phyloP scores from a whole-genome alignment of 768 basidiomycete species.

The Tylopilus sp. region DNA sequence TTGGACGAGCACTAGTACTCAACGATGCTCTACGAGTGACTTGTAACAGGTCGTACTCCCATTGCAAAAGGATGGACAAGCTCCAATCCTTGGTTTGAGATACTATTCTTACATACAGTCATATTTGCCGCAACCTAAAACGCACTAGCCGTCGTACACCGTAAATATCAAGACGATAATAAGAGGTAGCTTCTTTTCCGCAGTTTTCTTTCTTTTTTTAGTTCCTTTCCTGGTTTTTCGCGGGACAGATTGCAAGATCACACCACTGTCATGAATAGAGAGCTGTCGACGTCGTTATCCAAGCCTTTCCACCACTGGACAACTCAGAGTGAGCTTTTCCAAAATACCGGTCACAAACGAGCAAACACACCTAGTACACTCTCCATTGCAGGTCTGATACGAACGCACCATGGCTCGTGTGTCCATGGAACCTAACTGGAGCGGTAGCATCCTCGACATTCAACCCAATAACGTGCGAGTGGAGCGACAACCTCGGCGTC shows the following conservation, averaged over 20 bases:
- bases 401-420: neutral
- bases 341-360: neutral
- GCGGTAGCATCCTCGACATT: neutral
- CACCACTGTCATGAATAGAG: neutral
- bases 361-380: neutral
- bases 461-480: conserved; percentile 7
- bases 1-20: too few relatives aligned
- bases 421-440: neutral
- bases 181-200: too few relatives aligned
- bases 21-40: too few relatives aligned
- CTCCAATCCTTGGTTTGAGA: too few relatives aligned
- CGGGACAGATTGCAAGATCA: neutral
- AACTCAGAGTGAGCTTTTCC: neutral
- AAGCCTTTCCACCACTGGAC: neutral
- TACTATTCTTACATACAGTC: too few relatives aligned
- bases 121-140: too few relatives aligned
- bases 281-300: neutral
- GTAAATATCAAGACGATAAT: too few relatives aligned
- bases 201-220: too few relatives aligned
- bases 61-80: too few relatives aligned
- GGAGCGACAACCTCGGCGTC: conserved; percentile 10
- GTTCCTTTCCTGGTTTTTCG: too few relatives aligned
- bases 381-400: neutral
- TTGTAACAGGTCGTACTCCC: too few relatives aligned
- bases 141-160: too few relatives aligned